Evolutionary conservation across 2,329 filamentous ascomycete species (phyloP).

Genomic region (Colletotrichum plurivorum): DNA sequence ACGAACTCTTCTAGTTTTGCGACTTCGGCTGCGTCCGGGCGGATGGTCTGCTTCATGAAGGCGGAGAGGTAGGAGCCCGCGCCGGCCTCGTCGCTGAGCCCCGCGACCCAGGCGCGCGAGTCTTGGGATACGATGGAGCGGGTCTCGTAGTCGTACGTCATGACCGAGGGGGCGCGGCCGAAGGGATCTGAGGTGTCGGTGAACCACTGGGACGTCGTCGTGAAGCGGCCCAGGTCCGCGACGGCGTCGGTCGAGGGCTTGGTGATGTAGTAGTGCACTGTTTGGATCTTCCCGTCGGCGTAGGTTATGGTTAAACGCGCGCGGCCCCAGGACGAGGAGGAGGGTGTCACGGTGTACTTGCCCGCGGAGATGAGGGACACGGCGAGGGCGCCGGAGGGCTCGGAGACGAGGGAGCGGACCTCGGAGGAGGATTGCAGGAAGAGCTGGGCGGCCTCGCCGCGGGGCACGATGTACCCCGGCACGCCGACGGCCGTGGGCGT

Average conservation of each 20-base stretch:
- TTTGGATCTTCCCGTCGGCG: constrained; percentile 61
- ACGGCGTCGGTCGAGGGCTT: constrained; percentile 61
- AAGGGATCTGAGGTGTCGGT: constrained; percentile 67
- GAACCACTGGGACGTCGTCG: constrained; percentile 68
- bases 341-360: constrained; percentile 59
- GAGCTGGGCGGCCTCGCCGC: constrained; percentile 61
- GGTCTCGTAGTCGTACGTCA: constrained; percentile 69
- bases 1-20: constrained; percentile 68
- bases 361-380: constrained; percentile 42
- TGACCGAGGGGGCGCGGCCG: constrained; percentile 65
- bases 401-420: constrained; percentile 56
- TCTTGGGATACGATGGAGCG: constrained; percentile 60
- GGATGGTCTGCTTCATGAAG: constrained; percentile 66
- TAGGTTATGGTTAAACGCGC: constrained; percentile 63
- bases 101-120: constrained; percentile 69
- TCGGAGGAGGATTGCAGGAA: constrained; percentile 57
- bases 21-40: constrained; percentile 64
- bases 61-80: constrained; percentile 69
- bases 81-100: constrained; percentile 72
- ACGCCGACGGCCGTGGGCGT: constrained; percentile 66
- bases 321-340: constrained; percentile 62
- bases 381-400: constrained; percentile 55
- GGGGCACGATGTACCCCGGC: constrained; percentile 68
- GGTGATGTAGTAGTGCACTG: constrained; percentile 69
- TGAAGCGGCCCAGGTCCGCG: constrained; percentile 63